Percentiles rank a stretch among this genome's conserved stretches.
phyloP scores from a whole-genome alignment of 306 rosid genomes.

The Vigna reflexopilosa region DNA sequence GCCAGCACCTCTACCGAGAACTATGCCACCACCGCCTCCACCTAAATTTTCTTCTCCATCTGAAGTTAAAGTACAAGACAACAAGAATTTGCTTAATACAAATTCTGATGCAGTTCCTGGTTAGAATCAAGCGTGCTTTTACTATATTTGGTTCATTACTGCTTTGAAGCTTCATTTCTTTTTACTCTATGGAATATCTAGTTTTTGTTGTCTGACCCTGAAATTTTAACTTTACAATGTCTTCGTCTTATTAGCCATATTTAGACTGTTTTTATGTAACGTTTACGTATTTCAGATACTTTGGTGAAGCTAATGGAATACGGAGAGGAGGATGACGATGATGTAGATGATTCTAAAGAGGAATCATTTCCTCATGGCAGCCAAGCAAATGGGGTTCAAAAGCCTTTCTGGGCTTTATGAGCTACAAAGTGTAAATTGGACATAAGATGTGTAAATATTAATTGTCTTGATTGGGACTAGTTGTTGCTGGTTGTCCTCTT shows the following conservation, averaged over 20 bases:
- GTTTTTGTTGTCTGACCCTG: slow-evolving; percentile 25
- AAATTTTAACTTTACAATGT: slow-evolving; percentile 11
- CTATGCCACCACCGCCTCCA: slow-evolving; percentile 73
- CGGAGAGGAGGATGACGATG: slow-evolving; percentile 89
- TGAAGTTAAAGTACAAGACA: slow-evolving; percentile 53
- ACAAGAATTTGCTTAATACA: slow-evolving; percentile 48
- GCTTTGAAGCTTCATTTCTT: slow-evolving; percentile 10
- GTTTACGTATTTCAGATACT: slow-evolving; percentile 67
- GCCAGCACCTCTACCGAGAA: slow-evolving; percentile 60
- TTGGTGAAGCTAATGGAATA: slow-evolving; percentile 92
- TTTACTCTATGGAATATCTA: neutral
- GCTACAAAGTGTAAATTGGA: slow-evolving; percentile 32
- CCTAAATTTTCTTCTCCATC: slow-evolving; percentile 60
- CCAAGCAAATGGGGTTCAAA: slow-evolving; percentile 54
- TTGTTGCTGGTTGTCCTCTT: slow-evolving; percentile 7
- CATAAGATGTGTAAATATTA: slow-evolving; percentile 43
- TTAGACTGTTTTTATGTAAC: slow-evolving; percentile 26
- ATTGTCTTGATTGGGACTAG: neutral
- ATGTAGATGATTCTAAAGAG: slow-evolving; percentile 60
- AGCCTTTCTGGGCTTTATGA: slow-evolving; percentile 95
- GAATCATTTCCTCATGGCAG: slow-evolving; percentile 48
- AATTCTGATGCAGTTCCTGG: slow-evolving; percentile 75
- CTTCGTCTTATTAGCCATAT: slow-evolving; percentile 10
- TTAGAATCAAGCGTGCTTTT: slow-evolving; percentile 43
- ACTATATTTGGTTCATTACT: slow-evolving; percentile 31